phyloP scores from a whole-genome alignment of 495 filamentous ascomycete species.

The Neurospora sp. region DNA sequence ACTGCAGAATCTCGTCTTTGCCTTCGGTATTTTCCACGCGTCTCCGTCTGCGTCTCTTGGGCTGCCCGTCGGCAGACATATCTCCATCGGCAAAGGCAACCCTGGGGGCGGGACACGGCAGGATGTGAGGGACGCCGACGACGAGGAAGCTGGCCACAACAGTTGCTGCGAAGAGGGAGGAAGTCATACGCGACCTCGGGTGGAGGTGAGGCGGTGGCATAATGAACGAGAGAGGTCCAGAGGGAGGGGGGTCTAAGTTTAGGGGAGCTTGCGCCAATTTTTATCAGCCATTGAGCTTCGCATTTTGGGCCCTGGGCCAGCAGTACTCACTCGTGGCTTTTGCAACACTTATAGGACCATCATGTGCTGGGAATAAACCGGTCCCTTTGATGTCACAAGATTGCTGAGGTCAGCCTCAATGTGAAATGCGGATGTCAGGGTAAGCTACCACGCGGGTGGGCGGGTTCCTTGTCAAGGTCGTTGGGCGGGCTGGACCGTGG shows the following conservation, averaged over 20 bases:
- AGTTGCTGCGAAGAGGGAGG: slow-evolving; percentile 90
- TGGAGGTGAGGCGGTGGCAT: slow-evolving; percentile 92
- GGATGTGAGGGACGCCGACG: slow-evolving; percentile 80
- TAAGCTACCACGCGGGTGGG: neutral
- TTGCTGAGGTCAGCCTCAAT: neutral
- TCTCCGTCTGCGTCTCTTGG: slow-evolving; percentile 36
- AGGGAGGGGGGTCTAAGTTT: neutral
- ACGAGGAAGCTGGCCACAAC: slow-evolving; percentile 82
- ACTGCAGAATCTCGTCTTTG: slow-evolving; percentile 29
- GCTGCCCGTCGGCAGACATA: slow-evolving; percentile 37
- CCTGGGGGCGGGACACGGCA: slow-evolving; percentile 84
- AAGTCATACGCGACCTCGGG: slow-evolving; percentile 82
- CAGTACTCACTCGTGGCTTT: slow-evolving; percentile 1
- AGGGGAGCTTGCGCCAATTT: slow-evolving; percentile 8
- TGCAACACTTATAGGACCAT: neutral
- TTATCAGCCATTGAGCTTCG: neutral
- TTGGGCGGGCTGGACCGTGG: neutral
- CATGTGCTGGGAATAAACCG: neutral
- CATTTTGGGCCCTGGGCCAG: neutral
- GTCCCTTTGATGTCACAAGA: neutral
- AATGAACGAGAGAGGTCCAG: slow-evolving; percentile 7
- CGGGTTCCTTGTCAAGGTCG: neutral
- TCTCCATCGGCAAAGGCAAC: slow-evolving; percentile 62
- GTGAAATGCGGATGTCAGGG: neutral
- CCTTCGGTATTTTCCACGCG: slow-evolving; percentile 17